Conservation (phyloP, 2,329 filamentous ascomycete genomes). For the Saccharata proteae region DNA sequence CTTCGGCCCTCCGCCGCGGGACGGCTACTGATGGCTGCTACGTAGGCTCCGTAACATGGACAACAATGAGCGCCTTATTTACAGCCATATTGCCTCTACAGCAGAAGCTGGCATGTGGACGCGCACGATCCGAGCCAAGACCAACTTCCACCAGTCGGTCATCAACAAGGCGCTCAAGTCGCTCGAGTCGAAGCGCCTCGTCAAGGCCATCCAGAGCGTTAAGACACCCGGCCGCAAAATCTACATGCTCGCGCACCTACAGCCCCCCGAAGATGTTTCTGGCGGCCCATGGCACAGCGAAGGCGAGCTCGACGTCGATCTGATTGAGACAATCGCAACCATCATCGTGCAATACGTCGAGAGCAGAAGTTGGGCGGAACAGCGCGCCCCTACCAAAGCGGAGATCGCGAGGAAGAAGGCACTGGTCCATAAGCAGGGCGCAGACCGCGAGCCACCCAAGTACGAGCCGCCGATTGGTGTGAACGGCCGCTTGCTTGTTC, state of each 20-base stretch:
- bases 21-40: background rate
- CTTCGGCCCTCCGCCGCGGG: background rate
- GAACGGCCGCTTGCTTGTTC: constrained; percentile 23
- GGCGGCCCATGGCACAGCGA: constrained; percentile 94
- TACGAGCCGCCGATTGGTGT: constrained; percentile 14
- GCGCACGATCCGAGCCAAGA: constrained; percentile 65
- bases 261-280: constrained; percentile 78
- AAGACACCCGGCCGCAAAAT: constrained; percentile 87
- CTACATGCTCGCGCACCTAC: constrained; percentile 81
- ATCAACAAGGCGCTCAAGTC: constrained; percentile 74
- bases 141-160: constrained; percentile 72
- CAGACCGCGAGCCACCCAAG: constrained; percentile 17
- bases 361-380: constrained; percentile 55
- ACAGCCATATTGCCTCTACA: constrained; percentile 76
- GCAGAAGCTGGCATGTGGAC: constrained; percentile 84
- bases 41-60: constrained; percentile 33
- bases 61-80: constrained; percentile 71
- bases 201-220: constrained; percentile 83
- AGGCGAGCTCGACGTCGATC: constrained; percentile 74
- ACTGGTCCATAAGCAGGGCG: constrained; percentile 11
- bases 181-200: constrained; percentile 68
- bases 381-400: constrained; percentile 23
- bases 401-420: constrained; percentile 24
- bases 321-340: constrained; percentile 64
- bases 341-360: constrained; percentile 65